Base-by-base conservation (phyloP, 129 eudicot species). In the Silybum marianum region DNA sequence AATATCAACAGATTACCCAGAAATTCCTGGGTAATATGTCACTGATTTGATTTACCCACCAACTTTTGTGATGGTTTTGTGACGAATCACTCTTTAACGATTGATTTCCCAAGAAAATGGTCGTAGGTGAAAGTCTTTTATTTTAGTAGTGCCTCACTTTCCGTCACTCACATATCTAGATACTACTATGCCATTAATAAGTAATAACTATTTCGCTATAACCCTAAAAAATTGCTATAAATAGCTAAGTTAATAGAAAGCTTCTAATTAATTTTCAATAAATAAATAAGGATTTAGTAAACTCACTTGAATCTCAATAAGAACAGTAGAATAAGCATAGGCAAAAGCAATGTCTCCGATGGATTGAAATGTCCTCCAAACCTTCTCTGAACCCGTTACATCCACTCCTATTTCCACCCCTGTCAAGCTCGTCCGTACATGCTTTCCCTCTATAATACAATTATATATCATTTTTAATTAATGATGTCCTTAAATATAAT, bases 331-430 rank as follows among this genome's bases (percentile, higher is more conserved):
- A 78, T 71, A 95, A 34, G 94, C 92, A 73, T 95, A 92, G 13
- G 99, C 94, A 40, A 92, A 95, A 51, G 99, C 99, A 3, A 95
- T 90, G 77, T 92, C 91, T 40, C 99, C 97, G 19, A 95, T 84
- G 36, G 97, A 94, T 84, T 95, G 99, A 74, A 92, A 95, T 18
- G 89, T 88, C 70, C 80, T 88, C 97, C 99, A 95, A 48, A 95
- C 80, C 78, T 95, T 95, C 30, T 95, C 89, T 0, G 90, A 25
- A 4, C 75, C 84, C 3, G 96, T 24, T 70, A 89, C 87, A 68
- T 91, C 86, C 60, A 82, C 85, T 1, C 98, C 98, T 0, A 93
- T 92, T 25, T 71, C 81, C 10, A 85, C 81, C 78, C 98, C 98
- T 9, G 93, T 89, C 38, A 93, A 16, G 22, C 85, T 80, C 44